Conservation (phyloP, 1,284 basidiomycete genomes). For the Rhodotorula sp. region DNA sequence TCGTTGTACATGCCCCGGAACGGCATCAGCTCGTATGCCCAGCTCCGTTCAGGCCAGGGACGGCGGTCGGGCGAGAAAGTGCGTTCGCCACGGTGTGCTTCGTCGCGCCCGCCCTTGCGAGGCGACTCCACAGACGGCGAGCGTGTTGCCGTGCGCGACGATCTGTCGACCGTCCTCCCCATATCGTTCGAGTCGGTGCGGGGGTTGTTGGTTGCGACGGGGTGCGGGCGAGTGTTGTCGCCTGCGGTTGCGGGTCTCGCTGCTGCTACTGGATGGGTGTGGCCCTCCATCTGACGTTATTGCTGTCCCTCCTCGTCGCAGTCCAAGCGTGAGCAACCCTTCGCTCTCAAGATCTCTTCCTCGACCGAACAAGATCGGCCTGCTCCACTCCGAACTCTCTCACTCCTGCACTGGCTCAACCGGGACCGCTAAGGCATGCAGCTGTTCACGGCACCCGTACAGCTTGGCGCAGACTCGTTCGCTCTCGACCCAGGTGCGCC, state of each 20-base stretch:
- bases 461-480: conserved; percentile 8
- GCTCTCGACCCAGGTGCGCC: conserved; percentile 25
- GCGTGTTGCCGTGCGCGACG: neutral
- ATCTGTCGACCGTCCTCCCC: no score
- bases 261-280: neutral
- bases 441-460: neutral
- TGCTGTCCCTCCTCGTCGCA: neutral
- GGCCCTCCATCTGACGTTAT: neutral
- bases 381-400: no score
- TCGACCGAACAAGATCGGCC: neutral
- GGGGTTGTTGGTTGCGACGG: no score
- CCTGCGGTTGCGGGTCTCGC: no score
- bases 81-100: neutral
- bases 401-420: neutral
- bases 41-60: conserved; percentile 35
- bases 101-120: neutral
- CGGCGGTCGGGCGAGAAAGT: conserved; percentile 6
- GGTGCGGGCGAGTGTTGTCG: no score
- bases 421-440: no score
- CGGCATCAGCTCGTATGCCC: conserved; percentile 40
- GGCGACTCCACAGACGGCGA: neutral
- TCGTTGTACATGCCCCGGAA: conserved; percentile 69
- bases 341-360: neutral
- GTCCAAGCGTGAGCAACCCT: neutral
- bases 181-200: no score